These are phyloP conservation scores for Noccaea caerulescens DNA, from an alignment of 345 rosid genomes.

Conservation along the genomic window DNA sequence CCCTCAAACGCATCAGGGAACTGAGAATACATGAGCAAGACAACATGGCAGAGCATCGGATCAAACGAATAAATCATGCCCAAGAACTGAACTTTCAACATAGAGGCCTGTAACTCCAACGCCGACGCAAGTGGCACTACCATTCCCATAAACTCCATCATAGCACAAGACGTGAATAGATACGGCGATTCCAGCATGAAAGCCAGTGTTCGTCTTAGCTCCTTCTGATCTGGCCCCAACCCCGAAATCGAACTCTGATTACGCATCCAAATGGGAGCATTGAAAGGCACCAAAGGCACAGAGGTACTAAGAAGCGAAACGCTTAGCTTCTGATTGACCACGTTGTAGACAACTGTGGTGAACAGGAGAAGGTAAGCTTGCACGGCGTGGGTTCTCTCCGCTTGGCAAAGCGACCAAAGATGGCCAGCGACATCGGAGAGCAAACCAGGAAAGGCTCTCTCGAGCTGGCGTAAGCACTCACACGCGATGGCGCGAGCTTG, in stretches of 20 bases:
- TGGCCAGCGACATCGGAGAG: conserved; percentile 76
- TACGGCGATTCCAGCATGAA: conserved; percentile 85
- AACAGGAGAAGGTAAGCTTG: conserved; percentile 81
- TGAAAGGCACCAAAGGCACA: conserved; percentile 81
- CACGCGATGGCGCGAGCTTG: conserved; percentile 83
- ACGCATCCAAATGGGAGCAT: conserved; percentile 56
- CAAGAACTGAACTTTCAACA: conserved; percentile 90
- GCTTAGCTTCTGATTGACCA: conserved; percentile 57
- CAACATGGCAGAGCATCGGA: conserved; percentile 77
- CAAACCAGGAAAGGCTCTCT: conserved; percentile 76
- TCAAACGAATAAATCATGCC: conserved; percentile 85
- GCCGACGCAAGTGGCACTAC: conserved; percentile 73
- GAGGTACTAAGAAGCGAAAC: conserved; percentile 75
- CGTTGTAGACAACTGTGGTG: conserved; percentile 59
- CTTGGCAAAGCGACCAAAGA: conserved; percentile 86
- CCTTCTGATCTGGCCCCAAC: conserved; percentile 76
- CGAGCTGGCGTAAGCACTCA: conserved; percentile 88
- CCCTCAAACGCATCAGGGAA: conserved; percentile 78
- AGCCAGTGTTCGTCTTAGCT: conserved; percentile 83
- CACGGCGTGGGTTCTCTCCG: conserved; percentile 89
- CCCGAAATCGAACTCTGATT: conserved; percentile 43
- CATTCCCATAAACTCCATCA: conserved; percentile 82
- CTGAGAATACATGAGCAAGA: conserved; percentile 62
- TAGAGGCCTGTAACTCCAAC: conserved; percentile 85
- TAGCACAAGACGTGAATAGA: conserved; percentile 78